These are phyloP conservation scores for Parascedosporium putredinis DNA, from an alignment of 2,329 filamentous ascomycete genomes.

Conservation along the genomic window DNA sequence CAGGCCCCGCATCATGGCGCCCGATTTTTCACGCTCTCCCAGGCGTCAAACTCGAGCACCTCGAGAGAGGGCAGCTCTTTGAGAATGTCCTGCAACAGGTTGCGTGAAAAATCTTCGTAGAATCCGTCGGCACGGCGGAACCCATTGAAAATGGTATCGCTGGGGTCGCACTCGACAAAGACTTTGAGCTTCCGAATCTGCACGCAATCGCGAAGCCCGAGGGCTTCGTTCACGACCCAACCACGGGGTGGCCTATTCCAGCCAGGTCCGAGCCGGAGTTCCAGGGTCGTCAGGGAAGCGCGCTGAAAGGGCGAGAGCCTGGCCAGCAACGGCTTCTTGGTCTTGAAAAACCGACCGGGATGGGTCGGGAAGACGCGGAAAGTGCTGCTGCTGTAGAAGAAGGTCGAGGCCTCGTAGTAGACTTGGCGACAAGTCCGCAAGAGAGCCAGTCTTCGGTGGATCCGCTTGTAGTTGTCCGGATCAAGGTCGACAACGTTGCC, in stretches of 20 bases:
- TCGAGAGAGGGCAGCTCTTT: constrained; percentile 43
- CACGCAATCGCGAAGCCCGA: constrained; percentile 53
- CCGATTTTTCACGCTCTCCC: constrained; percentile 53
- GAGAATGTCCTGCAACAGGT: constrained; percentile 47
- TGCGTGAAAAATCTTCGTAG: constrained; percentile 56
- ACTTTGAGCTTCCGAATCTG: constrained; percentile 51
- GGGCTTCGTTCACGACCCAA: constrained; percentile 56
- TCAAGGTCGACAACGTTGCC: constrained; percentile 55
- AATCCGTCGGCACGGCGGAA: constrained; percentile 57
- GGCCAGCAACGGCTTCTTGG: constrained; percentile 59
- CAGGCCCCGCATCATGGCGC: constrained; percentile 53
- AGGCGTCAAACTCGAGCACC: constrained; percentile 60
- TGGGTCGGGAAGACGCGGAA: constrained; percentile 59
- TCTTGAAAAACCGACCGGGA: constrained; percentile 58
- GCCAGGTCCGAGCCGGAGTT: constrained; percentile 62
- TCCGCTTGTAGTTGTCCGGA: constrained; percentile 51
- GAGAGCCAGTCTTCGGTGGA: constrained; percentile 49
- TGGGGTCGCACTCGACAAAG: constrained; percentile 64
- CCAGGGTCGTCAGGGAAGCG: constrained; percentile 48
- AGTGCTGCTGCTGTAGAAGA: constrained; percentile 53
- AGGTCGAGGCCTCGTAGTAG: constrained; percentile 52
- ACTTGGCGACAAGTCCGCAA: constrained; percentile 51
- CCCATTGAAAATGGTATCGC: constrained; percentile 54
- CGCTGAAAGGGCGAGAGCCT: constrained; percentile 54
- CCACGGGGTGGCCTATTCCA: constrained; percentile 60